These are phyloP conservation scores for Smittium culicis DNA, from an alignment of 371 early-diverging fungal species.

Conservation along the genomic window DNA sequence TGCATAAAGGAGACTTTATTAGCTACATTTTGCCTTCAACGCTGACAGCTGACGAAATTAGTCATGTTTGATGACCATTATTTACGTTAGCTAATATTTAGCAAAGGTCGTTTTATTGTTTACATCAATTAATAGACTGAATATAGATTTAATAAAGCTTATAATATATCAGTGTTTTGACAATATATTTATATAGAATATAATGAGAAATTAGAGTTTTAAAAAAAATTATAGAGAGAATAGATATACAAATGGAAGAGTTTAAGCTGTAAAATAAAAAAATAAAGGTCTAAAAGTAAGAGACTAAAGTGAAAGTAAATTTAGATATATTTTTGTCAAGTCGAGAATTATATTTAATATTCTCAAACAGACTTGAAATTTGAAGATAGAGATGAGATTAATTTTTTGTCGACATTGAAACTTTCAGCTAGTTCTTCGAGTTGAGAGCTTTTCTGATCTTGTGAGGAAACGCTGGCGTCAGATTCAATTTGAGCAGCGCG, in stretches of 20 bases:
- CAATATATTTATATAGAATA: neutral
- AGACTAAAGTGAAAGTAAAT: no score
- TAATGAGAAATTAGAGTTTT: neutral
- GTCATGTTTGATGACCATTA: neutral
- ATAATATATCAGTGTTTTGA: neutral
- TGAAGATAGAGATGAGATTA: neutral
- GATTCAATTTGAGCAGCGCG: neutral
- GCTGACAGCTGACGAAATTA: neutral
- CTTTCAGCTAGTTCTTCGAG: neutral
- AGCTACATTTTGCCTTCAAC: neutral
- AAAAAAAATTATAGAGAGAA: no score
- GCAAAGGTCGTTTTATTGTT: no score
- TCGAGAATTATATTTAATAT: neutral
- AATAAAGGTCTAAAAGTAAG: no score
- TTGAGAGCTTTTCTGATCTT: neutral
- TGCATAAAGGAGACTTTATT: neutral
- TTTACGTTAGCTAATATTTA: no score
- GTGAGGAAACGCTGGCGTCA: neutral
- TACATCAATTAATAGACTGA: no score
- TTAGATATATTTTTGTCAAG: no score
- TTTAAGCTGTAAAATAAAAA: no score
- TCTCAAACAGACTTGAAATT: neutral
- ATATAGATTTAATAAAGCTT: no score
- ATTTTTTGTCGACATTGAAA: neutral
- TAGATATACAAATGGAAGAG: no score